Evolutionary conservation across 2,329 filamentous ascomycete genomes (phyloP).

Genomic region (Leptosphaerulina australis): DNA sequence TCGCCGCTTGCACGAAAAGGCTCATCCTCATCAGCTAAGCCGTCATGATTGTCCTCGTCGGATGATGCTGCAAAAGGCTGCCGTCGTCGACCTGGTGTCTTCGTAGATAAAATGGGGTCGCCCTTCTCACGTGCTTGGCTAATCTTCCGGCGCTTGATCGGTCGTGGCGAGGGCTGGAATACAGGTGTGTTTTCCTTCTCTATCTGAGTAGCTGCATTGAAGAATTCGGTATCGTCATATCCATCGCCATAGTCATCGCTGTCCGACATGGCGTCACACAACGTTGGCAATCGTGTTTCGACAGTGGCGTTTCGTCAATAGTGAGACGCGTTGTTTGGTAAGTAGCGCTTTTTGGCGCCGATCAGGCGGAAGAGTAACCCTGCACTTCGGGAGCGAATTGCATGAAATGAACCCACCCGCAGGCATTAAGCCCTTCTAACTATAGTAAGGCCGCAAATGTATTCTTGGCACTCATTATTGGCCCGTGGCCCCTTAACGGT

Average conservation of each 20-base stretch:
- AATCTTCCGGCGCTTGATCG: slow-evolving; percentile 46
- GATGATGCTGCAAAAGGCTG: slow-evolving; percentile 33
- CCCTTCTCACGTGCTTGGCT: slow-evolving; percentile 33
- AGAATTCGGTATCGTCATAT: slow-evolving; percentile 69
- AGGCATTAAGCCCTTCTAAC: neutral
- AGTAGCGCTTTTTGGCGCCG: slow-evolving; percentile 33
- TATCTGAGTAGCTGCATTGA: slow-evolving; percentile 63
- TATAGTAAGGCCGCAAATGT: slow-evolving; percentile 4
- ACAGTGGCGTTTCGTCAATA: slow-evolving; percentile 25
- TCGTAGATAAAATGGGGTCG: slow-evolving; percentile 30
- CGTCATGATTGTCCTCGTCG: slow-evolving; percentile 30
- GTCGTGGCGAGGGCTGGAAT: slow-evolving; percentile 45
- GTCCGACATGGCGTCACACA: slow-evolving; percentile 30
- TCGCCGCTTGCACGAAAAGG: slow-evolving; percentile 16
- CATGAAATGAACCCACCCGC: slow-evolving; percentile 7
- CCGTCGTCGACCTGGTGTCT: slow-evolving; percentile 23
- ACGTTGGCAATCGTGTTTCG: slow-evolving; percentile 20
- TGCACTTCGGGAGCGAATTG: slow-evolving; percentile 20
- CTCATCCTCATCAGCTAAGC: slow-evolving; percentile 19
- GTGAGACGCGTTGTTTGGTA: slow-evolving; percentile 31
- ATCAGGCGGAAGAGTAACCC: slow-evolving; percentile 26
- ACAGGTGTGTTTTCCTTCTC: slow-evolving; percentile 40
- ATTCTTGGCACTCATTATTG: slow-evolving; percentile 7
- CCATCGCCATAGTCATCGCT: slow-evolving; percentile 67
- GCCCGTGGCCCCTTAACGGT: slow-evolving; percentile 11